A percentile compares a stretch with the other conserved stretches of the same genome.
Conservation (phyloP, 306 rosid species). For the Cicer cuneatum region DNA sequence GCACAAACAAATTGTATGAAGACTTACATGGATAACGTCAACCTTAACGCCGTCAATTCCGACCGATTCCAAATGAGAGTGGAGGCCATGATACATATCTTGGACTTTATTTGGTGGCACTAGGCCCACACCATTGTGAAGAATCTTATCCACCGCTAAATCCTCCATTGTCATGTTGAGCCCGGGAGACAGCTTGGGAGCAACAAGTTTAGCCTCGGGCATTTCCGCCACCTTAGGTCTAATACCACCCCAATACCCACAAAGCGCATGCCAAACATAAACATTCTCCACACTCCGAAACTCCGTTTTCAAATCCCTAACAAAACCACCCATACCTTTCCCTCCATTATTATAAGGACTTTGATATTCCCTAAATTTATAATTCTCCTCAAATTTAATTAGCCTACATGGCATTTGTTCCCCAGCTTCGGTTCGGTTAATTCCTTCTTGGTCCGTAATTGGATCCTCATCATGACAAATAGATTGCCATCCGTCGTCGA, state of each 20-base stretch:
- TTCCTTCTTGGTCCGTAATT: constrained; percentile 45
- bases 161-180: constrained; percentile 65
- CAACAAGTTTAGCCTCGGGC: constrained; percentile 57
- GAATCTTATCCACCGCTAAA: constrained; percentile 75
- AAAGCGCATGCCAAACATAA: constrained; percentile 83
- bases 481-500: constrained; percentile 87
- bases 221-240: constrained; percentile 53
- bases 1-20: not conserved
- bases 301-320: constrained; percentile 65
- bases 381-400: constrained; percentile 60
- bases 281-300: constrained; percentile 64
- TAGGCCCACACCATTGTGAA: constrained; percentile 65
- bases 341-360: not conserved
- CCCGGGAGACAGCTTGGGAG: constrained; percentile 59
- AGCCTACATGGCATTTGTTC: constrained; percentile 81
- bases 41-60: constrained; percentile 84
- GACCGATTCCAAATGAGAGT: constrained; percentile 59
- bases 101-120: constrained; percentile 63
- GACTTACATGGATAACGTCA: constrained; percentile 76
- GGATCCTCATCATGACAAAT: constrained; percentile 62
- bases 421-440: constrained; percentile 60
- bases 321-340: constrained; percentile 65
- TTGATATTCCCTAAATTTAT: constrained; percentile 57
- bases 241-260: constrained; percentile 86
- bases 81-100: constrained; percentile 61